Conservation (phyloP, 208 protist genomes). For the Acanthamoeba healyi region DNA sequence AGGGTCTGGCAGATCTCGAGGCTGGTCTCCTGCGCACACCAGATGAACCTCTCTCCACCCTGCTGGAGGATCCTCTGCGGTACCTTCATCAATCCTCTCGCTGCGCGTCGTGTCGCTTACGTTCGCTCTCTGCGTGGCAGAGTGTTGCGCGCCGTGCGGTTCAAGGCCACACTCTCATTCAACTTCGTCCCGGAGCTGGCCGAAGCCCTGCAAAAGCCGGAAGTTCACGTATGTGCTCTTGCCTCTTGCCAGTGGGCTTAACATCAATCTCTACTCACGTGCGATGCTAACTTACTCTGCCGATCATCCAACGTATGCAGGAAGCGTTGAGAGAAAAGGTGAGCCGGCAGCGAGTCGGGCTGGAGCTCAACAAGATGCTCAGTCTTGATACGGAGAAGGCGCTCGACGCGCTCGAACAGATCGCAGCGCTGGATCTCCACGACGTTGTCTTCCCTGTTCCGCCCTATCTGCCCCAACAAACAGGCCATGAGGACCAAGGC, state of each 20-base stretch:
- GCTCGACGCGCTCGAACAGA: not conserved
- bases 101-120: too few relatives aligned
- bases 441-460: slow-evolving; percentile 10
- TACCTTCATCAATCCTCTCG: not conserved
- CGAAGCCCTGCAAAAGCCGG: not conserved
- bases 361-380: not conserved
- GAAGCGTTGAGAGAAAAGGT: not conserved
- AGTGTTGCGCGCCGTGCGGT: slow-evolving; percentile 90
- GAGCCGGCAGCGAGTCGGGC: not conserved
- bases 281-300: too few relatives aligned
- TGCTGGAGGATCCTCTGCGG: slow-evolving; percentile 94
- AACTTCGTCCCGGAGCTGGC: slow-evolving; percentile 86
- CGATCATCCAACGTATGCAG: too few relatives aligned
- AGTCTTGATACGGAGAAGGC: not conserved
- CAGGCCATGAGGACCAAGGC: too few relatives aligned
- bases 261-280: too few relatives aligned
- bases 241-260: too few relatives aligned
- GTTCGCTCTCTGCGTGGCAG: too few relatives aligned
- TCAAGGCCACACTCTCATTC: slow-evolving; percentile 94
- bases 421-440: not conserved
- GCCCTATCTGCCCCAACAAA: not conserved
- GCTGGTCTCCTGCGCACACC: slow-evolving; percentile 93
- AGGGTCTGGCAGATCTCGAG: slow-evolving; percentile 93
- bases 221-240: too few relatives aligned
- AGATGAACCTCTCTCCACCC: slow-evolving; percentile 82